phyloP scores from a whole-genome alignment of 225 moss, liverwort and hornwort species.

The Asterella californica region DNA sequence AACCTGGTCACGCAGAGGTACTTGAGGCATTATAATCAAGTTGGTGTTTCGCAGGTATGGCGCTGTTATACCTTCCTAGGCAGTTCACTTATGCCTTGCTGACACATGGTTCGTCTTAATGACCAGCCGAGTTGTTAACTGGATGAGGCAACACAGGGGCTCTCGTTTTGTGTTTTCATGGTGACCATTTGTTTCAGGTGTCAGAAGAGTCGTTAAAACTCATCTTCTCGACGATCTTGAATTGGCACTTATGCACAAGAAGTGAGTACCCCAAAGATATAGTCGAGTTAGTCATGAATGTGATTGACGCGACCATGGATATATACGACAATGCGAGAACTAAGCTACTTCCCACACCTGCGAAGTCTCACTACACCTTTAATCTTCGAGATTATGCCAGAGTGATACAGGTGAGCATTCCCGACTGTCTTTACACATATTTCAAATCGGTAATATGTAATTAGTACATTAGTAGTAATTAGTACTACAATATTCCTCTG shows the following conservation, averaged over 20 bases:
- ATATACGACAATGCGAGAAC: conserved; percentile 70
- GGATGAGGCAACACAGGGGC: neutral
- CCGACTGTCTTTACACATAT: neutral
- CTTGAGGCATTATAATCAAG: conserved; percentile 79
- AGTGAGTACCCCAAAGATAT: conserved; percentile 50
- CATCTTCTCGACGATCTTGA: conserved; percentile 83
- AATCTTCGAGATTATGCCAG: conserved; percentile 93
- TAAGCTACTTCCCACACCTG: conserved; percentile 75
- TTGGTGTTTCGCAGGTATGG: conserved; percentile 65
- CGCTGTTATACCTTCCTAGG: neutral
- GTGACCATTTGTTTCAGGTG: conserved; percentile 38
- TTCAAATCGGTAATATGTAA: too few relatives aligned
- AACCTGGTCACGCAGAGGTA: conserved; percentile 81
- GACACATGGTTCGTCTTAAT: too few relatives aligned
- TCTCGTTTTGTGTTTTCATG: neutral
- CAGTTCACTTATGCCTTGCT: neutral
- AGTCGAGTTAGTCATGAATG: conserved; percentile 35
- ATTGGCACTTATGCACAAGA: conserved; percentile 74
- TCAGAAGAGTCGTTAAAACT: conserved; percentile 64
- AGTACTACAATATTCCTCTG: too few relatives aligned
- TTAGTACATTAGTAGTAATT: too few relatives aligned
- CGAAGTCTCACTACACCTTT: conserved; percentile 89
- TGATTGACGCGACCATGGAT: conserved; percentile 75
- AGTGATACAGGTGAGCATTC: conserved; percentile 62
- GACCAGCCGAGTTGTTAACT: neutral